Evolutionary conservation across 805 yeast species (phyloP).

Genomic region (Yarrowia sp.): DNA sequence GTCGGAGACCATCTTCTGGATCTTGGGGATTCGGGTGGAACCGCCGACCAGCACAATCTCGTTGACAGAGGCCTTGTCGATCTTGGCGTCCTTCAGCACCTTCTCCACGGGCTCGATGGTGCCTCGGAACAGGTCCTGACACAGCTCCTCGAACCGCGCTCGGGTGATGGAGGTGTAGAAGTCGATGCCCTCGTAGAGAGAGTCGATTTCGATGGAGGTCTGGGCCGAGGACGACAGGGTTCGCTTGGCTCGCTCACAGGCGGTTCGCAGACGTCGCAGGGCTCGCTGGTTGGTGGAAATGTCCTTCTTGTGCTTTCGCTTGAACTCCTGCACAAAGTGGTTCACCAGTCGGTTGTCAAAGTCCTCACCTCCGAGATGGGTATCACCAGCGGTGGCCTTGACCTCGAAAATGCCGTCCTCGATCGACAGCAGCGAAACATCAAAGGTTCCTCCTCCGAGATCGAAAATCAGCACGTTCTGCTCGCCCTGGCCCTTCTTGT

Average conservation of each 20-base stretch:
- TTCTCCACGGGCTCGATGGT: slow-evolving; percentile 95
- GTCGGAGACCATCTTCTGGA: slow-evolving; percentile 93
- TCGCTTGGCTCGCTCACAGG: slow-evolving; percentile 35
- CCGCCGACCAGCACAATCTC: slow-evolving; percentile 97
- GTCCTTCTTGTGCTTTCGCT: slow-evolving; percentile 35
- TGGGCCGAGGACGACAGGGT: slow-evolving; percentile 17
- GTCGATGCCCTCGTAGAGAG: slow-evolving; percentile 29
- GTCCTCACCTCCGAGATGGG: slow-evolving; percentile 54
- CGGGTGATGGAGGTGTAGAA: slow-evolving; percentile 33
- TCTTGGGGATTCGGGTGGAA: slow-evolving; percentile 97
- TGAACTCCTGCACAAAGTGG: slow-evolving; percentile 35
- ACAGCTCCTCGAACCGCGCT: slow-evolving; percentile 71
- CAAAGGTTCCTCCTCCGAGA: slow-evolving; percentile 64
- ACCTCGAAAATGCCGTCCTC: slow-evolving; percentile 97
- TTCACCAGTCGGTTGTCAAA: slow-evolving; percentile 25
- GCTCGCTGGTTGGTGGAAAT: slow-evolving; percentile 32
- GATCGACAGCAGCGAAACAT: slow-evolving; percentile 89
- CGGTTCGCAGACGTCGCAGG: slow-evolving; percentile 28
- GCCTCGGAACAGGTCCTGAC: slow-evolving; percentile 92
- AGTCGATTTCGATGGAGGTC: slow-evolving; percentile 24
- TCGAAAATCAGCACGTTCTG: slow-evolving; percentile 82
- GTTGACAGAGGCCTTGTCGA: slow-evolving; percentile 64
- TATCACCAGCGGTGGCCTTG: slow-evolving; percentile 91
- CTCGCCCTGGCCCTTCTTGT: slow-evolving; percentile 69
- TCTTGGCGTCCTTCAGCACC: slow-evolving; percentile 73